Conservation (phyloP, 768 basidiomycete genomes). For the Kwoniella bestiolae region DNA sequence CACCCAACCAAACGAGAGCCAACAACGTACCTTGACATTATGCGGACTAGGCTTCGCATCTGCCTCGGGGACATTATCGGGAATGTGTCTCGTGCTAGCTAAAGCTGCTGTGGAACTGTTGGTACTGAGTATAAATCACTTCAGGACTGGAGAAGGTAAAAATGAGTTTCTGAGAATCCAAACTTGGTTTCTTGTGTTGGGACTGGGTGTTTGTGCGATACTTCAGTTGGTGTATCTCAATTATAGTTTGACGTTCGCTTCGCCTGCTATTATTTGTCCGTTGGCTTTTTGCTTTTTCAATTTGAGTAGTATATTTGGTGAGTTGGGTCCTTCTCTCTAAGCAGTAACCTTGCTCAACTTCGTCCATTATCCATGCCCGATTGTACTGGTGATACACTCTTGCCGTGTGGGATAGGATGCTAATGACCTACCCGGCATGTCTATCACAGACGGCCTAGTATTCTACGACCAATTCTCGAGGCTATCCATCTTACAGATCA, state of each 20-base stretch:
- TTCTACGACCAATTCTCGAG: conserved; percentile 84
- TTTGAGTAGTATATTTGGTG: conserved; percentile 86
- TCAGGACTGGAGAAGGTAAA: conserved; percentile 47
- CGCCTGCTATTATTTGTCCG: conserved; percentile 86
- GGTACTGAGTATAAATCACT: conserved; percentile 68
- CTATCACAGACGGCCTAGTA: conserved; percentile 59
- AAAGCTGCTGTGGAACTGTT: conserved; percentile 91
- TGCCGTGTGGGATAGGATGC: neutral
- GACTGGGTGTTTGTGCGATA: conserved; percentile 73
- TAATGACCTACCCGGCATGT: neutral
- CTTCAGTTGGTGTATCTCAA: conserved; percentile 65
- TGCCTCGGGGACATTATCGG: conserved; percentile 82
- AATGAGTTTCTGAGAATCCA: conserved; percentile 58
- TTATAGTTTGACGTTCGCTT: conserved; percentile 68
- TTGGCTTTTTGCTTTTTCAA: conserved; percentile 97
- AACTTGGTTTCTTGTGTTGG: conserved; percentile 74
- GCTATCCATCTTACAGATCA: conserved; percentile 71
- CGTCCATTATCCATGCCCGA: too few species aligned
- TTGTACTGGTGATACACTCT: too few species aligned
- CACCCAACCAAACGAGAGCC: conserved; percentile 30
- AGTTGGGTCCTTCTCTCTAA: conserved; percentile 27
- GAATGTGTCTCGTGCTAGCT: conserved; percentile 90
- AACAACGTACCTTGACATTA: conserved; percentile 64
- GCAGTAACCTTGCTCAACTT: too few species aligned
- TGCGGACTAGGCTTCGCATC: conserved; percentile 85